Conservation (phyloP, 805 yeast species). For the Teunomyces lycoperdinae region DNA sequence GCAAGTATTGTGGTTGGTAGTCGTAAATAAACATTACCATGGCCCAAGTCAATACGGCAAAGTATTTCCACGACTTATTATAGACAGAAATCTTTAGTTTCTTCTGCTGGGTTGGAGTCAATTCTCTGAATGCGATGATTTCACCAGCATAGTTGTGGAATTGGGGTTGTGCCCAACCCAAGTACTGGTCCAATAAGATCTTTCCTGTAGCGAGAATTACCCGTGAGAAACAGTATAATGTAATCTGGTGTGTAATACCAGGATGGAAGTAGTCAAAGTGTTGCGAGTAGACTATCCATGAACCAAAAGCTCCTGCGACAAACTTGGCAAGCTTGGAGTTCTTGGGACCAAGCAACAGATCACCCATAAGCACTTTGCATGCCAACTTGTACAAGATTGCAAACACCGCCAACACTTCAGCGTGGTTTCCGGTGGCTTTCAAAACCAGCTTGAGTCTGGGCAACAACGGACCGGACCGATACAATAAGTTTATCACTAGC, state of each 20-base stretch:
- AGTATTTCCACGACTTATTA: conserved; percentile 48
- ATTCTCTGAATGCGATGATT: conserved; percentile 21
- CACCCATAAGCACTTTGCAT: conserved; percentile 28
- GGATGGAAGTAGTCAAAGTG: conserved; percentile 43
- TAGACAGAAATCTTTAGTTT: conserved; percentile 24
- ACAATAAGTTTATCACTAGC: conserved; percentile 56
- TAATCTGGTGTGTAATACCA: conserved; percentile 67
- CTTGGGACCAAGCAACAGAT: conserved; percentile 32
- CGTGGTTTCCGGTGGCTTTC: conserved; percentile 54
- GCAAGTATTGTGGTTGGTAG: conserved; percentile 59
- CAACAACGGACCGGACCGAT: conserved; percentile 47
- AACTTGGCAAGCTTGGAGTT: conserved; percentile 28
- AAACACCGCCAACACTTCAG: conserved; percentile 52
- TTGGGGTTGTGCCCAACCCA: conserved; percentile 35
- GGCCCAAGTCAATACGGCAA: conserved; percentile 71
- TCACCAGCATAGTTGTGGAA: conserved; percentile 18
- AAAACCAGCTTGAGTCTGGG: conserved; percentile 47
- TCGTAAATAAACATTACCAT: conserved; percentile 68
- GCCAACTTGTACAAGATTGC: conserved; percentile 51
- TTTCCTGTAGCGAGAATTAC: conserved; percentile 63
- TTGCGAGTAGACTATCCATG: conserved; percentile 44
- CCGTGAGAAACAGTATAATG: conserved; percentile 69
- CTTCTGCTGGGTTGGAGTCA: conserved; percentile 31
- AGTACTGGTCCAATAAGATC: conserved; percentile 40
- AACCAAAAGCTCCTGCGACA: conserved; percentile 39